A percentile compares a stretch with the other conserved stretches of the same genome.
Conservation (phyloP, 228 moss, liverwort and hornwort species). For the Sphagnum magellanicum region DNA sequence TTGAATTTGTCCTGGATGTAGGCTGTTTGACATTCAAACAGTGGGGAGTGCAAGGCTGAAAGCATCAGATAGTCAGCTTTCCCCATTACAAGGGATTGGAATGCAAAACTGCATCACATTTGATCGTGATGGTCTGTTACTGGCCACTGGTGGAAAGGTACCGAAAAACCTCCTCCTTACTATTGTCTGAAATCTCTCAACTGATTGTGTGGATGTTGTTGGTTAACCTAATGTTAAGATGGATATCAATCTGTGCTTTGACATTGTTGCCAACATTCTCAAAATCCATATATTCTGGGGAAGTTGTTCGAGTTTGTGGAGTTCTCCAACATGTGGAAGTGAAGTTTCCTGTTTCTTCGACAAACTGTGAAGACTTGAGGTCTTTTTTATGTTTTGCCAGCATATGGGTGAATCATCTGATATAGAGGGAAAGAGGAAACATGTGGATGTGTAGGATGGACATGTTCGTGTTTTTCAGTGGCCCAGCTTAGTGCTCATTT, state of each 20-base stretch:
- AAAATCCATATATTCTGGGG: too few species aligned
- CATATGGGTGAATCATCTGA: too few species aligned
- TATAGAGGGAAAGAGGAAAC: neutral
- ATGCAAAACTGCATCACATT: conserved; percentile 60
- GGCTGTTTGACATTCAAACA: conserved; percentile 41
- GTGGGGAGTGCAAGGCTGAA: conserved; percentile 37
- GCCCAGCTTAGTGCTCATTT: conserved; percentile 60
- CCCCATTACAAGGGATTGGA: conserved; percentile 48
- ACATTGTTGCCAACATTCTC: too few species aligned
- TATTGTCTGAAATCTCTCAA: neutral
- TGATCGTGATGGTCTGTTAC: conserved; percentile 58
- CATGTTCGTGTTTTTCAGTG: conserved; percentile 87
- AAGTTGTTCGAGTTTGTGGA: too few species aligned
- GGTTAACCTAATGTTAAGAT: neutral
- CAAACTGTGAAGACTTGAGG: too few species aligned
- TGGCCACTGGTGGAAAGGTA: conserved; percentile 87
- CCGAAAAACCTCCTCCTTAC: too few species aligned
- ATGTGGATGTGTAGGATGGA: conserved; percentile 58
- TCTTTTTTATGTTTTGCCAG: too few species aligned
- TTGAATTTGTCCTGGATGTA: conserved; percentile 7
- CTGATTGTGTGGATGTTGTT: neutral
- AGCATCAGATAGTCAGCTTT: conserved; percentile 43
- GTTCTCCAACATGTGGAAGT: too few species aligned
- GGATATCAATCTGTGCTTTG: neutral
- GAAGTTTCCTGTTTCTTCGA: too few species aligned